phyloP scores from a whole-genome alignment of 805 yeast species.

The Nakazawaea siamensis region DNA sequence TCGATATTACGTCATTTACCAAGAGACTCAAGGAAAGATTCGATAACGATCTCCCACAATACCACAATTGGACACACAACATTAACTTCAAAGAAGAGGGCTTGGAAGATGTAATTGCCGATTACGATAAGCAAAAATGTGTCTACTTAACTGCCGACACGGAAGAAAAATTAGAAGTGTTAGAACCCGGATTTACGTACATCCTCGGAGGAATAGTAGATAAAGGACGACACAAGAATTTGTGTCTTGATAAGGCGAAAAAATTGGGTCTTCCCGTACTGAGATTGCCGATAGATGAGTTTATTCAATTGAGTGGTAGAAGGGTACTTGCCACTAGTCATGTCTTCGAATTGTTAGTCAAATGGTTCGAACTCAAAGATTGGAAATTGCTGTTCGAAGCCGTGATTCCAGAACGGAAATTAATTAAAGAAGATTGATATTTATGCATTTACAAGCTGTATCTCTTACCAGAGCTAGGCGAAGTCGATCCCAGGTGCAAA shows the following conservation, averaged over 20 bases:
- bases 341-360: conserved; percentile 80
- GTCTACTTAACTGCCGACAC: conserved; percentile 87
- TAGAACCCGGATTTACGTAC: conserved; percentile 68
- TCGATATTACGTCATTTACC: conserved; percentile 58
- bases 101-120: conserved; percentile 19
- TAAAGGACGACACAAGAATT: conserved; percentile 76
- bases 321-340: conserved; percentile 90
- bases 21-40: conserved; percentile 62
- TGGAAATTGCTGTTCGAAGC: conserved; percentile 85
- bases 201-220: conserved; percentile 95
- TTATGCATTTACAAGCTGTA: no score
- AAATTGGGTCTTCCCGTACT: conserved; percentile 63
- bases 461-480: neutral
- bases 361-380: conserved; percentile 69
- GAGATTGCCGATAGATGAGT: conserved; percentile 81
- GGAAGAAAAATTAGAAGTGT: conserved; percentile 51
- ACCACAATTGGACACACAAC: conserved; percentile 55
- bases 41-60: conserved; percentile 51
- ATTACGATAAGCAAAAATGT: conserved; percentile 28
- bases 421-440: no score
- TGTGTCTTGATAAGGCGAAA: conserved; percentile 79
- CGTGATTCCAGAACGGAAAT: conserved; percentile 80
- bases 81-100: conserved; percentile 40
- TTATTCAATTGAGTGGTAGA: conserved; percentile 74
- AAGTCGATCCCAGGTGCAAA: neutral